Evolutionary conservation across 768 basidiomycete genomes (phyloP), one percentile per base, ranked within the genome.

Genomic region (Kwoniella sp.): DNA sequence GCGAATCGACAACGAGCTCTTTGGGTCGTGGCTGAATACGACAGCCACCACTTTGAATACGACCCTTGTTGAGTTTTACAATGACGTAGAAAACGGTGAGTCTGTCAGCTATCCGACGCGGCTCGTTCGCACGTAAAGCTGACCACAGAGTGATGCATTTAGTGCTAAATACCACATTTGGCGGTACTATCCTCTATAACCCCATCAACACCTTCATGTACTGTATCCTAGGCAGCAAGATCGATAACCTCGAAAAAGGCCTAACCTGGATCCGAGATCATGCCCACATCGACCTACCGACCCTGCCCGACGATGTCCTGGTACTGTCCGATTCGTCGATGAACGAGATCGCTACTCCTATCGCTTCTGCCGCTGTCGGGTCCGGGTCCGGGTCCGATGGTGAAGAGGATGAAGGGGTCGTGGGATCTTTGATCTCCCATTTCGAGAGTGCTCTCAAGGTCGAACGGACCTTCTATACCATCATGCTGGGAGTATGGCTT

Each of bases 231-330:
- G 95, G 95, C n/a, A 85, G 86, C 66, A 98, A 98, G 79, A 88
- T 98, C 53, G 83, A 88, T 61, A 91, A 89, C 11, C 84, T 98
- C 73, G 92, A 94, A 81, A 84, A 87, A 20, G 93, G 90, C 4
- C 83, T 96, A 45, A 97, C 93, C 0, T 97, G 95, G 85, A 83
- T 98, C 68, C 89, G 95, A 77, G 83, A 92, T 68, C 92, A 96
- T 81, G 87, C 94, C 53, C 83, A 87, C 54, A 84, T 98, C 73
- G 82, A 90, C 73, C 85, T 98, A 64, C 90, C 93, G 0, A 86
- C 85, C 52, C 85, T 97, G 62, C 89, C 92, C 64, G 83, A 89
- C 56, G 85, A 85, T 41, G 84, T 88, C 29, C 88, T 98, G 53
- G 84, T 93, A 30, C 86, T 96, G 59, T 92, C 92, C 0, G 87